phyloP scores from a whole-genome alignment of 176 grass and related monocot genomes.

The Ensete glaucum region DNA sequence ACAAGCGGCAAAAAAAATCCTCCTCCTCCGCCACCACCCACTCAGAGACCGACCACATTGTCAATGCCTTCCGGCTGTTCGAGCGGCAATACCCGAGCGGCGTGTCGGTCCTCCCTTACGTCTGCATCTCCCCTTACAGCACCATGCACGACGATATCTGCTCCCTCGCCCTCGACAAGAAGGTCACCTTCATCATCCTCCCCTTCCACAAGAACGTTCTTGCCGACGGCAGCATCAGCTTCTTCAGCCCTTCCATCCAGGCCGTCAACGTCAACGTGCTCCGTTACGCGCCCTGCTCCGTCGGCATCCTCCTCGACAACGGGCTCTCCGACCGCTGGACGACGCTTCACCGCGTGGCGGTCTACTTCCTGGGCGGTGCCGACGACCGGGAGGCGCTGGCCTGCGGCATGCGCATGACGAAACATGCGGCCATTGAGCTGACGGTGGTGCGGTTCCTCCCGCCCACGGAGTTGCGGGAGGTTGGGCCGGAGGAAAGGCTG shows the following conservation, averaged over 20 bases:
- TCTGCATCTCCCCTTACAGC: constrained; percentile 71
- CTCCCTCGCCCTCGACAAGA: constrained; percentile 64
- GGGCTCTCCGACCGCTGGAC: constrained; percentile 17
- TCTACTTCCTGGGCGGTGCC: constrained; percentile 70
- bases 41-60: constrained; percentile 41
- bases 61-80: constrained; percentile 69
- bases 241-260: constrained; percentile 27
- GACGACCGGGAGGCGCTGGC: constrained; percentile 81
- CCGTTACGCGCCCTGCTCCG: constrained; percentile 53
- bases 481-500: constrained; percentile 17
- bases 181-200: constrained; percentile 44
- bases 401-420: constrained; percentile 48
- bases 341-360: constrained; percentile 31
- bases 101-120: constrained; percentile 46
- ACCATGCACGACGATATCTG: constrained; percentile 86
- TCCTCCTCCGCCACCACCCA: neutral
- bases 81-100: constrained; percentile 33
- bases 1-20: constrained; percentile 26
- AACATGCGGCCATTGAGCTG: constrained; percentile 40
- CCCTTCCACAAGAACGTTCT: constrained; percentile 59
- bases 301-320: constrained; percentile 53
- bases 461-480: constrained; percentile 21
- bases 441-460: constrained; percentile 43
- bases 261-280: constrained; percentile 49
- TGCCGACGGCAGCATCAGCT: constrained; percentile 42